Conservation (phyloP, 2,329 filamentous ascomycete species). For the Diaporthe australafricana region DNA sequence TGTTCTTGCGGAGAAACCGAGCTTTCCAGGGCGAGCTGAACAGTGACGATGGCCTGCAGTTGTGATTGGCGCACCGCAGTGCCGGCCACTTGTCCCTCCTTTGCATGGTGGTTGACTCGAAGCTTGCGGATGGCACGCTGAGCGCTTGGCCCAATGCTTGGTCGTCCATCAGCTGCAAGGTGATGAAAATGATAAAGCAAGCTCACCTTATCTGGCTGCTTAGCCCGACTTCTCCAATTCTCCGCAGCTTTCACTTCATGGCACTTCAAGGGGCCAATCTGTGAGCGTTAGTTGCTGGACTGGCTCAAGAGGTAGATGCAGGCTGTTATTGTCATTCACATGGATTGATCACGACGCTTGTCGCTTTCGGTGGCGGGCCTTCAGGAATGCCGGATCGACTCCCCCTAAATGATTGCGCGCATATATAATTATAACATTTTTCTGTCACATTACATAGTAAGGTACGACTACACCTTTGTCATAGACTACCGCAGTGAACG, state of each 20-base stretch:
- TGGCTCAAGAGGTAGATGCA: not conserved
- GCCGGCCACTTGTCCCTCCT: not conserved
- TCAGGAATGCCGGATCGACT: no score
- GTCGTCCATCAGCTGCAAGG: not conserved
- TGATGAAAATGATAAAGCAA: not conserved
- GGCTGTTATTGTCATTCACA: no score
- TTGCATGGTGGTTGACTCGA: not conserved
- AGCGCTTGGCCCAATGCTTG: not conserved
- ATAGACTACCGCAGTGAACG: no score
- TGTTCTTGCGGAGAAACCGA: not conserved
- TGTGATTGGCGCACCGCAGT: conserved; percentile 12
- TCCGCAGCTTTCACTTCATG: not conserved
- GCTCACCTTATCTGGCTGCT: not conserved
- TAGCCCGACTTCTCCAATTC: not conserved
- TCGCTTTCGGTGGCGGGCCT: no score
- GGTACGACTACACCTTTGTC: no score
- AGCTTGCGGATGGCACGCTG: conserved; percentile 1
- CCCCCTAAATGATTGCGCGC: no score
- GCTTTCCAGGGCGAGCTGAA: not conserved
- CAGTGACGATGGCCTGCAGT: not conserved
- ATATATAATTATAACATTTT: no score
- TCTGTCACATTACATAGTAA: no score
- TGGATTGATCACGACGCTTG: no score
- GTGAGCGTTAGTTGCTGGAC: not conserved
- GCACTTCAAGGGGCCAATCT: not conserved